Base-by-base conservation (phyloP, 257 asterid genomes). In the Nicotiana sylvestris region DNA sequence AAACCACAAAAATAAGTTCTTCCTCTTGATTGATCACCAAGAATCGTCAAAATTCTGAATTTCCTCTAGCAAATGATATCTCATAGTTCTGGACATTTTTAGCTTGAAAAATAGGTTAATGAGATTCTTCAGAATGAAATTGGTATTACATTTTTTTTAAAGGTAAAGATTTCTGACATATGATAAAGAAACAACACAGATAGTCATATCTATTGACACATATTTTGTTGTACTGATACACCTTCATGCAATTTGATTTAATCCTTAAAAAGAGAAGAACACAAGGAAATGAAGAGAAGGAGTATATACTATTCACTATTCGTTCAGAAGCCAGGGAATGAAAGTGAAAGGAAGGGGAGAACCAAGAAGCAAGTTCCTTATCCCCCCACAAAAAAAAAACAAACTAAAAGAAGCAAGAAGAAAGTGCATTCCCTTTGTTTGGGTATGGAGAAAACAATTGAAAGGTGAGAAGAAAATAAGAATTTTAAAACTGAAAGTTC, bases 1-100 rank as follows among this genome's bases (percentile, higher is more conserved):
- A 60, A 18, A 30, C 49, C 77, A 82, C 3, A 27, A 65, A 57
- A 32, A 57, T 77, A 30, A 83, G 80, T 76, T 51, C 64, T 51
- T 15, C 18, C 21, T 61, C 25, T 13, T 27, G 27, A 76, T 76
- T 27, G 82, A 78, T 51, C 46, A 80, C 82, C 76, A 87, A 76
- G 9, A 76, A 51, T 27, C 46, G 16, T 18, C n/a, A 78, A 60
- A 78, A 78, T 43, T 60, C 46, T 49, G 62, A 76, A 15, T 76
- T 27, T 25, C 61, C 79, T 72, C 77, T 46, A 46, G 76, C 62
- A 64, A 18, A 25, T 29, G 46, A 46, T 67, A 46, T 80, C 77
- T 80, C 15, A 55, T 62, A 17, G 39, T 72, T 72, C 61, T 46
- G 79, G 25, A 46, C 78, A 72, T 30, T 43, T 43, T 72, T 46